phyloP scores from a whole-genome alignment of 2,329 filamentous ascomycete species.

The Diaporthe citriasiana region DNA sequence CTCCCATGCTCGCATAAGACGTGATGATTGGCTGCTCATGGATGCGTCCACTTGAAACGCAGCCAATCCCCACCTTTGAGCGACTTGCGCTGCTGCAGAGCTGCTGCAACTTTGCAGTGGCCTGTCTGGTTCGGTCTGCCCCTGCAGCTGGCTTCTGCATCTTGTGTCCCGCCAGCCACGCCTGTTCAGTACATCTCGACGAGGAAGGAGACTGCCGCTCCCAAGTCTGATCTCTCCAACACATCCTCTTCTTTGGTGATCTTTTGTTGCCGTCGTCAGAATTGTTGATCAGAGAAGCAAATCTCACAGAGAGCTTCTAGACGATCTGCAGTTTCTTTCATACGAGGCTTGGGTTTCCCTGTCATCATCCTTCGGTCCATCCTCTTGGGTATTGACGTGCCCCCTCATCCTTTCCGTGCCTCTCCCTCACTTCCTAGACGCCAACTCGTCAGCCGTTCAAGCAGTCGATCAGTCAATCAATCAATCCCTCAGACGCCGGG shows the following conservation, averaged over 20 bases:
- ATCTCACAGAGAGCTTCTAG: not conserved
- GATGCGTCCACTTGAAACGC: not conserved
- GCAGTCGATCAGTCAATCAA: conserved; percentile 12
- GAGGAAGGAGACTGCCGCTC: conserved; percentile 27
- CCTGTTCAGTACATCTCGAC: not conserved
- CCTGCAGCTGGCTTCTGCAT: conserved; percentile 19
- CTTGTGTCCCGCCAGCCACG: not conserved
- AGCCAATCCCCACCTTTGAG: conserved; percentile 27
- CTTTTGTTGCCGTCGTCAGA: not conserved
- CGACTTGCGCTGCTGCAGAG: not conserved
- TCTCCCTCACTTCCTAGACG: conserved; percentile 27
- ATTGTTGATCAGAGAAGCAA: conserved; percentile 1
- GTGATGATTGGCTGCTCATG: conserved; percentile 39
- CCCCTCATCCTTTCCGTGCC: conserved; percentile 6
- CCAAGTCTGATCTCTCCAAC: conserved; percentile 13
- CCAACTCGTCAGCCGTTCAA: conserved; percentile 7
- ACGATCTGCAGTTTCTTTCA: not conserved
- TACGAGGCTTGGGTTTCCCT: not conserved
- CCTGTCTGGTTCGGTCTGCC: conserved; percentile 11
- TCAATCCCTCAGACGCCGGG: conserved; percentile 3
- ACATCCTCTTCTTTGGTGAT: conserved; percentile 25
- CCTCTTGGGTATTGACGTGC: not conserved
- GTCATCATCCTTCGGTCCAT: not conserved
- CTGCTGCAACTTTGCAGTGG: not conserved
- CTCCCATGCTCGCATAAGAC: not conserved